Evolutionary conservation across 139 green algal genomes (phyloP), one percentile per base, ranked within the genome.

Genomic region (Chlorella sp.): DNA sequence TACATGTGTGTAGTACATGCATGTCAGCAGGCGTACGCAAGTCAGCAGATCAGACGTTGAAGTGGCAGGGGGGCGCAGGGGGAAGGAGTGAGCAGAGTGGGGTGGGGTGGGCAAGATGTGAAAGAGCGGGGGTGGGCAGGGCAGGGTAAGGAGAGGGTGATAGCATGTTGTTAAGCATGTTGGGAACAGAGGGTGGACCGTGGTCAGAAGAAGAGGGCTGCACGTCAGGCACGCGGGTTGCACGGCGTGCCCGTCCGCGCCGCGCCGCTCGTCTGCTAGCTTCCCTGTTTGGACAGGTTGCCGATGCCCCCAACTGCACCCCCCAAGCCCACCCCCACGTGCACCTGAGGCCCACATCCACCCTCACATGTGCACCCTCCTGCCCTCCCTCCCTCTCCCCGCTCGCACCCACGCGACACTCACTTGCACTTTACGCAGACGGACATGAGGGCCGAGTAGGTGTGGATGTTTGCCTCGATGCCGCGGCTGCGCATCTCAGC

Each of bases 371-470:
- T 57, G 48, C 7, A 9, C 48, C 48, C 48, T 9, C 5, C 48
- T 57, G 7, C 48, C 48, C 48, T 9, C 48, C 5, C 48, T 57
- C 48, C 48, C 48, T 16, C 48, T 16, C 48, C 48, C 48, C 48
- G 48, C 48, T 57, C 48, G 9, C n/a, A n/a, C n/a, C n/a, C n/a
- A 9, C 48, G 7, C 5, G 18, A 15, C 0, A 12, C 80, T 87
- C 69, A 83, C 88, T 84, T 87, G 88, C 81, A 93, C 84, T 96
- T 96, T 64, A 95, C 93, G 87, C 94, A 96, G 37, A 95, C 94
- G 83, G 92, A 94, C 93, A 96, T 96, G 36, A 96, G 91, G 1
- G 94, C 93, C 24, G 89, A 94, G 93, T 96, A 98, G 57, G 96
- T 97, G 88, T 97, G 95, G 39, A 95, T 91, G 87, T 96, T 96